Conservation (phyloP, 306 rosid species). For the Cucurbita maxima region DNA sequence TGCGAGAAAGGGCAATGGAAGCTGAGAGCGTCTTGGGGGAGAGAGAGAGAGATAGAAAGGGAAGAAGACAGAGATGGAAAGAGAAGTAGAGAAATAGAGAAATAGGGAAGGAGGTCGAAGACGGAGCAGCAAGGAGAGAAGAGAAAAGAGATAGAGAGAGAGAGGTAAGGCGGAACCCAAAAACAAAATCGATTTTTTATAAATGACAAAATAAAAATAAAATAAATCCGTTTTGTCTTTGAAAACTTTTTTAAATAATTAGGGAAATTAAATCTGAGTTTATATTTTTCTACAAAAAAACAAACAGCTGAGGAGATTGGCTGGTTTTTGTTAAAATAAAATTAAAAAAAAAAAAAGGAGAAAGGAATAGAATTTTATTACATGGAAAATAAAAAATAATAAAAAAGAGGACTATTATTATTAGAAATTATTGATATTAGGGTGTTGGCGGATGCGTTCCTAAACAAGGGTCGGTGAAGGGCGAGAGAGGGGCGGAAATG, state of each 20-base stretch:
- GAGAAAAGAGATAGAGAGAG: constrained; percentile 17
- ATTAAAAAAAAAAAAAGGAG: neutral
- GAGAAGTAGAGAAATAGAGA: constrained; percentile 10
- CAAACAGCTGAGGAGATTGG: neutral
- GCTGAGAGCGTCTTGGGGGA: constrained; percentile 44
- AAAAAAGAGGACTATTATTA: neutral
- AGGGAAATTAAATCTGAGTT: neutral
- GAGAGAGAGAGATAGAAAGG: neutral
- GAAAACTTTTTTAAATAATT: neutral
- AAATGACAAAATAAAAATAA: neutral
- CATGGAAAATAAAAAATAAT: neutral
- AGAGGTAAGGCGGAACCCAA: constrained; percentile 19
- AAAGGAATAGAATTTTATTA: neutral
- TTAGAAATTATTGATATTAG: neutral
- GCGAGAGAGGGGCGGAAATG: neutral
- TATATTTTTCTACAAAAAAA: neutral
- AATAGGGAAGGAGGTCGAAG: constrained; percentile 19
- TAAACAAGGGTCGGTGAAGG: constrained; percentile 1
- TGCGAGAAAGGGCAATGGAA: constrained; percentile 35
- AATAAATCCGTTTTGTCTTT: neutral
- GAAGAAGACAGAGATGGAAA: constrained; percentile 4
- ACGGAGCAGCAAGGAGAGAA: constrained; percentile 26
- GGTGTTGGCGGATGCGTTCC: neutral
- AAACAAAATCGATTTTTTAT: constrained; percentile 18
- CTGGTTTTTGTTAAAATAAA: neutral